phyloP scores from a whole-genome alignment of 1,139 yeast species.

The Blastobotrys illinoisensis region DNA sequence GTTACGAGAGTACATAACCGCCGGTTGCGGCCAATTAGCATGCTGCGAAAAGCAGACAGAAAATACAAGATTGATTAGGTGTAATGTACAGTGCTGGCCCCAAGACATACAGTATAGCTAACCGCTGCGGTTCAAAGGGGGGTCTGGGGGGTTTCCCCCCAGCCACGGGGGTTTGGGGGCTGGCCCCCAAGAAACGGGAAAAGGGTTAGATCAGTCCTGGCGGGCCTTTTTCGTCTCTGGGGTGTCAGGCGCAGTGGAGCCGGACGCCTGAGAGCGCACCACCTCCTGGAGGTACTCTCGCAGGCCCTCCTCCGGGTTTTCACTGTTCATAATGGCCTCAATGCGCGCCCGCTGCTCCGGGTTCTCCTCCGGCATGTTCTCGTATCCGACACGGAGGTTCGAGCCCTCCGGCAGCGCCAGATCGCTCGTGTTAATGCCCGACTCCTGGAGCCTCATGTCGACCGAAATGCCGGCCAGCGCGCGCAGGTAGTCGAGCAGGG shows the following conservation, averaged over 20 bases:
- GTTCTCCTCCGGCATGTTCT: slow-evolving; percentile 32
- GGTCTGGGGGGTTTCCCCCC: no score
- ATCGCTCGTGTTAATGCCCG: neutral
- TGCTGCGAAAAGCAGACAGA: no score
- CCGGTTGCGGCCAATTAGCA: no score
- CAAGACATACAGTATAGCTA: no score
- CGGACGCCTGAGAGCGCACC: slow-evolving; percentile 46
- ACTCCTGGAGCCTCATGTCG: slow-evolving; percentile 5
- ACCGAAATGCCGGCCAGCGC: slow-evolving; percentile 32
- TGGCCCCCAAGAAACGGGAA: neutral
- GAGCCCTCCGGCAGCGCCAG: slow-evolving; percentile 5
- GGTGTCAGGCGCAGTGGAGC: slow-evolving; percentile 5
- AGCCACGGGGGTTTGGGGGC: no score
- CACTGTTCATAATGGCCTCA: slow-evolving; percentile 68
- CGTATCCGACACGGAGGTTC: slow-evolving; percentile 9
- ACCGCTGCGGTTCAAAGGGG: no score
- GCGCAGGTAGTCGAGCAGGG: slow-evolving; percentile 59
- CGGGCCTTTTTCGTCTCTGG: neutral
- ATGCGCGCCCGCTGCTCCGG: slow-evolving; percentile 58
- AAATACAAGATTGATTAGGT: no score
- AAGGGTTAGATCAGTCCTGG: neutral
- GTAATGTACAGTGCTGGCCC: no score
- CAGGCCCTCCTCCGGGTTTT: slow-evolving; percentile 72
- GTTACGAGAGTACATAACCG: no score
- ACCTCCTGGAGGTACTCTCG: slow-evolving; percentile 62